Evolutionary conservation across 163 green algal genomes (phyloP), one percentile per base, ranked within the genome.

Genomic region (Picocystis sp.): DNA sequence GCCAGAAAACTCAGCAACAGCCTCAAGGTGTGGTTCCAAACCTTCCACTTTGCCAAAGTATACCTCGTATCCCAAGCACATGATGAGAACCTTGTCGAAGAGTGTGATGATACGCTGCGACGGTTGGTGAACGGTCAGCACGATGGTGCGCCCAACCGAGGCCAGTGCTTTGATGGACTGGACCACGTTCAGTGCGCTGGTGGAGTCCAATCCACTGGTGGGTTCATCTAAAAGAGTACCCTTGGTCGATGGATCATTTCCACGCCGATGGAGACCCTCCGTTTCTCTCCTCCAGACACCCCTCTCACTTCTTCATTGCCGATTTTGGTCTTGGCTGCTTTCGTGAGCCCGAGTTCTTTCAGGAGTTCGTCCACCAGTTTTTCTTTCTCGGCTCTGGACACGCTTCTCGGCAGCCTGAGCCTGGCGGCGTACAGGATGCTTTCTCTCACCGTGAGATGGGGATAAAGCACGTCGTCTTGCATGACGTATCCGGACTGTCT

Each of bases 351-450:
- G 2, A 61, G 80, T 54, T 84, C 69, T 15, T 58, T 22, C 3
- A 89, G 15, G 9, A 82, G 57, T 14, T 65, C 38, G 35, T 45
- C 22, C 23, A 85, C 77, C 1, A 59, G 56, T 12, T 50, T 41
- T 41, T 56, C 23, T 62, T 79, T 86, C 5, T 71, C 56, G 0
- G 22, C 15, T 9, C 44, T 21, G 2, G 62, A 11, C 50, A 86
- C 65, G 13, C 2, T 52, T 13, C 63, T 55, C 1, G 89, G 83
- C 59, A 95, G 77, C 19, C 84, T 76, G 61, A 98, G 75, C 59
- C 82, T 66, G 0, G 89, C 89, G 1, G 87, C 80, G 62, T 84
- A 97, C 50, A 74, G 63, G 45, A 98, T 79, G 21, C 78, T 94
- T 73, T 98, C 89, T 12, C 75, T 66, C 13, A 95, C 84, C 0